These are phyloP conservation scores for Anisogramma anomala DNA, from an alignment of 2,329 filamentous ascomycete genomes.

Conservation along the genomic window DNA sequence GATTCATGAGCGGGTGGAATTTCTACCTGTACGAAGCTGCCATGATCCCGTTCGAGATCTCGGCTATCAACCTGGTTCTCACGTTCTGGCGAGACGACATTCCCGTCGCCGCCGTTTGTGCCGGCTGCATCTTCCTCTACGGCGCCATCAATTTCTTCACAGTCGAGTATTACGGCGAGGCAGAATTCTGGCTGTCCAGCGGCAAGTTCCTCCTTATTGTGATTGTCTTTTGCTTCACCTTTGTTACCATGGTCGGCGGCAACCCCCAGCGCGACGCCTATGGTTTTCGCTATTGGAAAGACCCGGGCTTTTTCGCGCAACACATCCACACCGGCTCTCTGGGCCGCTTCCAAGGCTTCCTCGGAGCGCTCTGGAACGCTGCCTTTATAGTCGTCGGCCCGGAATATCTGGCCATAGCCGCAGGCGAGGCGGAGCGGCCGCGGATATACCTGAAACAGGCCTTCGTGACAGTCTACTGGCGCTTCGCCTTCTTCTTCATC, in stretches of 20 bases:
- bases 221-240: constrained; percentile 60
- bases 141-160: constrained; percentile 49
- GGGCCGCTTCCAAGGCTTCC: constrained; percentile 59
- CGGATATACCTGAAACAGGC: constrained; percentile 53
- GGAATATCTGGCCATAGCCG: constrained; percentile 57
- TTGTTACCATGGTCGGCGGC: constrained; percentile 67
- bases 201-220: constrained; percentile 57
- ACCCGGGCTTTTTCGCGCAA: constrained; percentile 51
- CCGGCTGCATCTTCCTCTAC: constrained; percentile 42
- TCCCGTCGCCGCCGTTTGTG: constrained; percentile 40
- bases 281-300: constrained; percentile 58
- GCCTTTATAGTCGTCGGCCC: constrained; percentile 54
- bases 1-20: constrained; percentile 41
- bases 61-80: constrained; percentile 30
- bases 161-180: constrained; percentile 56
- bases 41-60: constrained; percentile 31
- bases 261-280: constrained; percentile 59
- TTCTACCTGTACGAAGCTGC: constrained; percentile 32
- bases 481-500: constrained; percentile 60
- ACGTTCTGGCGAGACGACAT: constrained; percentile 37
- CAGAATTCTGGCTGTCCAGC: constrained; percentile 56
- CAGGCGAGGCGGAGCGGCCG: constrained; percentile 57
- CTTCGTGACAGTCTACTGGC: constrained; percentile 63
- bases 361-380: constrained; percentile 54
- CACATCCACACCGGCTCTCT: constrained; percentile 47